phyloP scores from a whole-genome alignment of 495 filamentous ascomycete genomes.

The Evansstolkia leycettana region DNA sequence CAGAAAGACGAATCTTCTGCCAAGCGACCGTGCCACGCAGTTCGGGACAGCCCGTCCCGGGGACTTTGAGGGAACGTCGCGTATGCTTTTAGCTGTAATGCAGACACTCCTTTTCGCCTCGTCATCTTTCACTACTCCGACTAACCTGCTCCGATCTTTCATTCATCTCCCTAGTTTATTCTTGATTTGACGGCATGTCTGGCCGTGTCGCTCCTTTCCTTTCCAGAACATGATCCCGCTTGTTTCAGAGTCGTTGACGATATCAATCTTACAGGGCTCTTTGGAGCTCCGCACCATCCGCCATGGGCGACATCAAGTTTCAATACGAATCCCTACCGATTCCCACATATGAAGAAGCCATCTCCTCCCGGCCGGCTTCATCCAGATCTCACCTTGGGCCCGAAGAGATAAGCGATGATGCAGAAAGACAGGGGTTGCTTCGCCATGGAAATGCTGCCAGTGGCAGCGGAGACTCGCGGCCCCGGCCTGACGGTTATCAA shows the following conservation, averaged over 20 bases:
- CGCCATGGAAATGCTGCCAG: constrained; percentile 19
- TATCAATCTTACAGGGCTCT: constrained; percentile 21
- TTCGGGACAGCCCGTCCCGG: not conserved
- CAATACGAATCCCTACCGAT: constrained; percentile 66
- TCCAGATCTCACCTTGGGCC: constrained; percentile 50
- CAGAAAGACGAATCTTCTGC: no score
- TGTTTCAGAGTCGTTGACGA: constrained; percentile 16
- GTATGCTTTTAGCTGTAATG: no score
- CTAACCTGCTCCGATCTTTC: no score
- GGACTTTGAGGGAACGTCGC: not conserved
- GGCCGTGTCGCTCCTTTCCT: constrained; percentile 14
- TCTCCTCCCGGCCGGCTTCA: constrained; percentile 45
- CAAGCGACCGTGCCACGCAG: not conserved
- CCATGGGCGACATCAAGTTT: constrained; percentile 48
- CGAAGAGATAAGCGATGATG: constrained; percentile 40
- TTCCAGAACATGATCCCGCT: constrained; percentile 34
- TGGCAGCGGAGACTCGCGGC: constrained; percentile 10
- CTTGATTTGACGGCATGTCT: not conserved
- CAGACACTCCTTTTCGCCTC: no score
- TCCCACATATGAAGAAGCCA: constrained; percentile 90
- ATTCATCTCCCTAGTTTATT: no score
- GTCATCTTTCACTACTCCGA: no score
- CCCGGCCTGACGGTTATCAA: constrained; percentile 45
- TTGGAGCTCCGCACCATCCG: constrained; percentile 19
- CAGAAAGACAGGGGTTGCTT: constrained; percentile 51